phyloP scores from a whole-genome alignment of 441 rosid genomes.

The Bruguiera hainesii region DNA sequence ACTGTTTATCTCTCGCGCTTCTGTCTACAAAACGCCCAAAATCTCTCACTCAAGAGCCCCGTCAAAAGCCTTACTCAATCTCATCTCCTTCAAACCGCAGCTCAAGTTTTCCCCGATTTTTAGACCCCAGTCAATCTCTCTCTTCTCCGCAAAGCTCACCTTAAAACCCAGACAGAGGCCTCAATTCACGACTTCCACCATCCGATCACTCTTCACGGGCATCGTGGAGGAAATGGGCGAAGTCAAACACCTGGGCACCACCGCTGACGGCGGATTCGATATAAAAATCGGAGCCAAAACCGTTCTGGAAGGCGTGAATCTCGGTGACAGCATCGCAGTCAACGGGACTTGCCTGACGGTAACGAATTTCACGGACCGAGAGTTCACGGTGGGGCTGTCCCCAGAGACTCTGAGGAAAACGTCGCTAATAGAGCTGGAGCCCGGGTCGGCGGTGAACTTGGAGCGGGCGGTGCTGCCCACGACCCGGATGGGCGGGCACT shows the following conservation, averaged over 20 bases:
- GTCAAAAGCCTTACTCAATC: slow-evolving; percentile 1
- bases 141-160: slow-evolving; percentile 18
- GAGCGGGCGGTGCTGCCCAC: slow-evolving; percentile 83
- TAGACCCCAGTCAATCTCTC: slow-evolving; percentile 28
- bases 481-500: slow-evolving; percentile 87
- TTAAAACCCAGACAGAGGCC: slow-evolving; percentile 19
- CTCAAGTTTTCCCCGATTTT: slow-evolving; percentile 20
- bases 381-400: slow-evolving; percentile 65
- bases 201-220: slow-evolving; percentile 71
- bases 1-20: slow-evolving; percentile 19
- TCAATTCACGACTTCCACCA: slow-evolving; percentile 14
- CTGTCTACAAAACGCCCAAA: slow-evolving; percentile 22
- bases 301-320: slow-evolving; percentile 56
- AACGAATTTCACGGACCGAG: slow-evolving; percentile 51
- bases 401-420: slow-evolving; percentile 83
- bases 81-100: slow-evolving; percentile 10
- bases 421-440: slow-evolving; percentile 55
- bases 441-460: slow-evolving; percentile 78
- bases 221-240: slow-evolving; percentile 86
- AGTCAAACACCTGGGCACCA: slow-evolving; percentile 48
- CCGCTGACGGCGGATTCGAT: slow-evolving; percentile 53
- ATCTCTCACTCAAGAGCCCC: slow-evolving; percentile 15
- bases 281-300: slow-evolving; percentile 56
- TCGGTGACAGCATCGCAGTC: slow-evolving; percentile 83
- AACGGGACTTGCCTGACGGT: slow-evolving; percentile 90